A percentile compares a stretch with the other conserved stretches of the same genome.
Evolutionary conservation across 495 filamentous ascomycete species (phyloP).

Genomic region (Penicillium longicatenatum): DNA sequence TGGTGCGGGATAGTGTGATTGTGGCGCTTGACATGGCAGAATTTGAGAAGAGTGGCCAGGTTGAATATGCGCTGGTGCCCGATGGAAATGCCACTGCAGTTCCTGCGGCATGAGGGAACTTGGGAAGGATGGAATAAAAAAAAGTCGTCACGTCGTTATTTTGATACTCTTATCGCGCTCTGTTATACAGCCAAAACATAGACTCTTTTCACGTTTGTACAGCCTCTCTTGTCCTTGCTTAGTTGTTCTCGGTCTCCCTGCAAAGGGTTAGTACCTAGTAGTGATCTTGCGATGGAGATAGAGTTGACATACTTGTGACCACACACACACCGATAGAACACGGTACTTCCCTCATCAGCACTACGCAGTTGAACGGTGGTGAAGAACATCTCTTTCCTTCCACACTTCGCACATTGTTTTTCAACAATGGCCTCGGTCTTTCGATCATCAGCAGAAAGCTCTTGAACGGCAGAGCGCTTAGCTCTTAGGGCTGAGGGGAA

Average conservation of each 20-base stretch:
- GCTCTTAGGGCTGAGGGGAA: slow-evolving; percentile 87
- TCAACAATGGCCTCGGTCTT: slow-evolving; percentile 73
- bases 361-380: slow-evolving; percentile 83
- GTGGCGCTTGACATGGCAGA: slow-evolving; percentile 98
- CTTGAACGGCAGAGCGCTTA: slow-evolving; percentile 84
- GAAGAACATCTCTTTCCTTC: slow-evolving; percentile 78
- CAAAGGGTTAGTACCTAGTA: slow-evolving; percentile 22
- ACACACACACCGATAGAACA: slow-evolving; percentile 86
- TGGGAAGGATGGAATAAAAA: slow-evolving; percentile 20
- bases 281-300: background rate
- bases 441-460: slow-evolving; percentile 73
- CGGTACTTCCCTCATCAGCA: slow-evolving; percentile 93
- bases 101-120: slow-evolving; percentile 39
- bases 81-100: slow-evolving; percentile 45
- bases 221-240: slow-evolving; percentile 21
- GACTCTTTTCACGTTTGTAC: slow-evolving; percentile 27
- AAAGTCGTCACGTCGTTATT: slow-evolving; percentile 37
- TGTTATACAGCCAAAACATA: slow-evolving; percentile 34
- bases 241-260: slow-evolving; percentile 49
- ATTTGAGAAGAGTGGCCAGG: slow-evolving; percentile 85
- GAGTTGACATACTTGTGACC: slow-evolving; percentile 68
- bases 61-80: slow-evolving; percentile 89
- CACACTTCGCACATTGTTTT: slow-evolving; percentile 78
- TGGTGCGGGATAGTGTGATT: slow-evolving; percentile 91
- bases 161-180: slow-evolving; percentile 29